Percentiles rank a stretch among this genome's conserved stretches.
phyloP scores from a whole-genome alignment of 208 protist genomes.

The Herpetomonas samuelpessoai region DNA sequence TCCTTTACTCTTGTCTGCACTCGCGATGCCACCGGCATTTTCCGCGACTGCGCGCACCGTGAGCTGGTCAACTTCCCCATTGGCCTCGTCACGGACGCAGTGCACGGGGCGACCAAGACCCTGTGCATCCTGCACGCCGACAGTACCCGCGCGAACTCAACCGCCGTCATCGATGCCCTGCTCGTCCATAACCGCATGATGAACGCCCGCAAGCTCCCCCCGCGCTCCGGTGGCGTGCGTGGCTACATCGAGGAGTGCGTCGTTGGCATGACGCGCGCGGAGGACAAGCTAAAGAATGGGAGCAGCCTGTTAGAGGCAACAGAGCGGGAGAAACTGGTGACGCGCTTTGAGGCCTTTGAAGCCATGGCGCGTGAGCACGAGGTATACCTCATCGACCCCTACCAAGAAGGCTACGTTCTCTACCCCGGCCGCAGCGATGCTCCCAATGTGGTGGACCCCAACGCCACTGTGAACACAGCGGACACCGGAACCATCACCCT shows the following conservation, averaged over 20 bases:
- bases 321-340: background rate
- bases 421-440: conserved; percentile 5
- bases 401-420: conserved; percentile 18
- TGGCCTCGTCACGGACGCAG: conserved; percentile 24
- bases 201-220: conserved; percentile 13
- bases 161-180: conserved; percentile 9
- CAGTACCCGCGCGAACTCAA: conserved; percentile 1
- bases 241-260: conserved; percentile 18
- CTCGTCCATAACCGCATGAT: conserved; percentile 20
- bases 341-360: conserved; percentile 8
- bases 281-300: conserved; percentile 4
- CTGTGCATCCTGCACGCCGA: conserved; percentile 24
- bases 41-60: conserved; percentile 13
- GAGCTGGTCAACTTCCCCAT: conserved; percentile 22
- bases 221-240: conserved; percentile 15
- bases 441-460: background rate
- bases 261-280: background rate
- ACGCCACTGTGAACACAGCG: background rate
- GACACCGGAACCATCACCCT: too few relatives aligned
- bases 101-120: conserved; percentile 26
- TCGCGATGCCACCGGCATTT: conserved; percentile 23
- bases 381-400: conserved; percentile 16
- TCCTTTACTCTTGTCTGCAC: conserved; percentile 37
- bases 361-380: conserved; percentile 26
- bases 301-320: background rate